Evolutionary conservation across 257 asterid genomes (phyloP), one percentile per base, ranked within the genome.

Genomic region (Nicotiana noctiflora): DNA sequence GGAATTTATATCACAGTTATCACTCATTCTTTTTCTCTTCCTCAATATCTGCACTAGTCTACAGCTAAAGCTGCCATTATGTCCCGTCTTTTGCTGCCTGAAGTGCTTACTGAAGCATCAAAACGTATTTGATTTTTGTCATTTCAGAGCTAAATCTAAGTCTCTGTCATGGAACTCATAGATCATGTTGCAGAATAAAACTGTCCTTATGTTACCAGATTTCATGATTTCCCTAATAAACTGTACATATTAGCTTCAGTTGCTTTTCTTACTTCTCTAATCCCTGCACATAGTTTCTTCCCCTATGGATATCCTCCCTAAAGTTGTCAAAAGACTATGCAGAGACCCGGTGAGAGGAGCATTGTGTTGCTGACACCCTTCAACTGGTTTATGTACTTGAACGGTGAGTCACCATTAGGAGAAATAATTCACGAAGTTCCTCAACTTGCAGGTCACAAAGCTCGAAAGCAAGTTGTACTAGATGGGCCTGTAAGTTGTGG

Each of bases 401-500:
- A 59, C 64, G 59, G 21, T 72, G 55, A 57, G 6, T 79, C 83
- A 40, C 52, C 76, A 0, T 77, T 72, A 62, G 62, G 44, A 68
- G 32, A 82, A 83, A 59, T 84, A 34, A 70, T 85, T 66, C 59
- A 56, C 51, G 67, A 77, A 23, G 51, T 78, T 59, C 80, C 83
- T 67, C 72, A 31, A 79, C 85, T 79, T 74, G 74, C 92, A 95
- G 99, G 89, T 89, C 90, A 85, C 82, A 89, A 90, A 88, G 88
- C 87, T 80, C 90, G 83, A 82, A 93, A 86, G 86, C 97, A 93
- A 87, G 76, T 91, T 74, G 90, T 94, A 27, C 86, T 96, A 82
- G 99, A 94, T 86, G 98, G 98, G 70, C 97, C 86, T 79, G 88
- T 88, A 62, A 91, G 98, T 83, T 90, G 94, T 75, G 99, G 99